Evolutionary conservation across 345 rosid genomes (phyloP), one percentile per base, ranked within the genome.

Genomic region (Eucalyptus victrix): DNA sequence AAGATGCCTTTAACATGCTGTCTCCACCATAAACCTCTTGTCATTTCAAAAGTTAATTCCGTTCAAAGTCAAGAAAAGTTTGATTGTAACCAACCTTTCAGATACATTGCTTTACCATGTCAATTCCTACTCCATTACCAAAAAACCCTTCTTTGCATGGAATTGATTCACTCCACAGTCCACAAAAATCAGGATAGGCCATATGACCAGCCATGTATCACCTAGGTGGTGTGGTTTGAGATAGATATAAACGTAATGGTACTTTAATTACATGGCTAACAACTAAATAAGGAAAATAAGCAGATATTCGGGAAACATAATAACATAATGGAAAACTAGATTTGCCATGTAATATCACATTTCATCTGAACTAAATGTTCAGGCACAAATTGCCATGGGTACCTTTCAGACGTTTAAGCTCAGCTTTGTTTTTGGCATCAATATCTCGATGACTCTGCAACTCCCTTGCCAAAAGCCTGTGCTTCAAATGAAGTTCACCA

Each of bases 381-480:
- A 50, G 45, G 18, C 30, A 19, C 47, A 42, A 69, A 53, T 51
- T 50, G 40, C 87, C 34, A 85, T 47, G 49, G 15, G 88, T 94
- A 98, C 99, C 99, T 94, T 94, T 95, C 88, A 96, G 90, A 89
- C 90, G 91, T 89, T 90, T 94, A 88, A 97, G 94, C 91, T 93
- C 95, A 50, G 95, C 96, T 92, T 94, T 96, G 91, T 92, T 94
- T 92, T 93, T 96, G 10, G 96, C 97, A 93, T 94, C 94, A 65
- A 88, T 91, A 90, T 97, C 98, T 86, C 90, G 94, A 87, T 69
- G 90, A 80, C 89, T 92, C 92, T 94, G 97, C 93, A 97, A 91
- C 88, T 97, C 96, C 88, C 92, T 89, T 28, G 94, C 93, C 91
- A 96, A 89, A 80, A 94, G 89, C 90, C 91, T 96, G 90, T 95